Base-by-base conservation (phyloP, 1,139 yeast genomes). In the Zygosaccharomyces sapae region DNA sequence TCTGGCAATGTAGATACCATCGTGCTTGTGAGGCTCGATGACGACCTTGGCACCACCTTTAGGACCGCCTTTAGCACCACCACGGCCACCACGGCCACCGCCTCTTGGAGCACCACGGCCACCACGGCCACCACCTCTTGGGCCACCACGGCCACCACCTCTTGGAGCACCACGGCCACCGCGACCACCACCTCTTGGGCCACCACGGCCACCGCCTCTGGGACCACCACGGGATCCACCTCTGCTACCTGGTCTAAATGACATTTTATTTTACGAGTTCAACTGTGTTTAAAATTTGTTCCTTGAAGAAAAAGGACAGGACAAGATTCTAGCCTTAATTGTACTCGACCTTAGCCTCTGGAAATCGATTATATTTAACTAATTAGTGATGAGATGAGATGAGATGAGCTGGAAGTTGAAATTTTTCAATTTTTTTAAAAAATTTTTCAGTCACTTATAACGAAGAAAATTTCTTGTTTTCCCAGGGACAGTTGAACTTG, bases 21-120 rank as follows among this genome's bases (percentile, higher is more conserved):
- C 95, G 70, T 90, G 97, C 76, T 96, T 86, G 74, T 92, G 98
- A 61, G 97, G 97, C 76, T 92, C 98, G 62, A 92, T 86, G 66
- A 92, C 89, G 59, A 90, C 97, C 77, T 86, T 92, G 65, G 96
- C 95, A 70, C 97, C 98, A 59, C 86, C 86, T 58, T 75, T 65
- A 57, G 86, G n/a, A n/a, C n/a, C n/a, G n/a, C n/a, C n/a, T n/a
- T n/a, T n/a, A n/a, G n/a, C n/a, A n/a, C n/a, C n/a, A n/a, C n/a
- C n/a, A n/a, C n/a, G 86, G 69, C 86, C 86, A 59, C 90, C 90
- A 57, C 82, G 66, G 55, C 86, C 88, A 69, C 89, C 92, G 57
- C 89, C 87, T 51, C 85, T 62, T 46, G 85, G 86, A 62, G 88
- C 76, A 74, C 88, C 86, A 61, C 95, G 95, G 55, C 85, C 84